These are phyloP conservation scores for Lentinula raphanica DNA, from an alignment of 768 basidiomycete genomes.

Conservation along the genomic window DNA sequence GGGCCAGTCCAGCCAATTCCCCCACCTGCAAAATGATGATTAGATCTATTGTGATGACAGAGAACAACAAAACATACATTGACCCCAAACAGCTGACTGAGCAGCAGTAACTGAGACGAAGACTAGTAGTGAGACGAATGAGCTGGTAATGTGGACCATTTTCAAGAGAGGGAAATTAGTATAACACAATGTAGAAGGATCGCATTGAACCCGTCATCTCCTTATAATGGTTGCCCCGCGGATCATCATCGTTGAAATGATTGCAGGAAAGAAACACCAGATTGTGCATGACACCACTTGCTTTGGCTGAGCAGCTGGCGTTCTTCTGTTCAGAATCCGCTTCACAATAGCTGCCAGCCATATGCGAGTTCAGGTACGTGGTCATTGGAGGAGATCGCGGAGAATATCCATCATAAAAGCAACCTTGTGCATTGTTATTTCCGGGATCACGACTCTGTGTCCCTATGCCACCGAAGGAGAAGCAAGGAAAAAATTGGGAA, in stretches of 20 bases:
- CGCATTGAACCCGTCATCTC: neutral
- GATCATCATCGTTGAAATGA: neutral
- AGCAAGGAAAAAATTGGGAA: neutral
- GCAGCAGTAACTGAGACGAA: slow-evolving; percentile 20
- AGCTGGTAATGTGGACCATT: neutral
- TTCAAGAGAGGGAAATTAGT: neutral
- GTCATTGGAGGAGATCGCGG: neutral
- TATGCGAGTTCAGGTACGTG: neutral
- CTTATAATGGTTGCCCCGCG: neutral
- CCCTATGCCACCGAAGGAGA: too few relatives aligned
- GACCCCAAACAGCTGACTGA: slow-evolving; percentile 27
- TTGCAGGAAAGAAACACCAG: neutral
- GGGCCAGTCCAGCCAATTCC: slow-evolving; percentile 24
- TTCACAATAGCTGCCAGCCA: neutral
- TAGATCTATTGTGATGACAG: neutral
- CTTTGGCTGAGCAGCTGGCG: neutral
- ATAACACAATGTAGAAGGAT: neutral
- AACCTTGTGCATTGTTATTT: neutral
- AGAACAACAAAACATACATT: slow-evolving; percentile 28
- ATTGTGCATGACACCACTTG: neutral
- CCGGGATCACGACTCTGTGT: neutral
- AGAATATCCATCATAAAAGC: neutral
- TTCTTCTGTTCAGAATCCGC: neutral
- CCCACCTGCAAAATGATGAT: slow-evolving; percentile 15
- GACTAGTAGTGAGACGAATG: slow-evolving; percentile 15